Conservation (phyloP, 306 rosid genomes). For the Leucaena leucocephala region DNA sequence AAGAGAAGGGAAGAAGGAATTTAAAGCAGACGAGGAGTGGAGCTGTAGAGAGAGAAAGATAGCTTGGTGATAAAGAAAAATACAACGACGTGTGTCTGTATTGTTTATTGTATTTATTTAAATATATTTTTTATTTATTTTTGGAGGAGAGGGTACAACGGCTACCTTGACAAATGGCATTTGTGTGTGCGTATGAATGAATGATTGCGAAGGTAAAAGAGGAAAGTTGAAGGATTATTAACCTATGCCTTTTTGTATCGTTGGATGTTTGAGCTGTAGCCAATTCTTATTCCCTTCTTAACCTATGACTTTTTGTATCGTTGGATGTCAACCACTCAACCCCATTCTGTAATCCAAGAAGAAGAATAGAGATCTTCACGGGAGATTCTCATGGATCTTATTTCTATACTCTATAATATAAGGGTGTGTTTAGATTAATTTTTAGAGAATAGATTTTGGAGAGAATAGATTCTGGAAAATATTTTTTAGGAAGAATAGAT, state of each 20-base stretch:
- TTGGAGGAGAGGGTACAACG: slow-evolving; percentile 19
- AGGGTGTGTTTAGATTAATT: too few relatives aligned
- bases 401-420: too few relatives aligned
- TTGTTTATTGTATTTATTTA: not conserved
- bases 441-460: too few relatives aligned
- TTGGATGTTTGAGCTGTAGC: slow-evolving; percentile 11
- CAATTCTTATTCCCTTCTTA: not conserved
- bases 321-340: not conserved
- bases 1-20: slow-evolving; percentile 2
- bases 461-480: too few relatives aligned
- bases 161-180: slow-evolving; percentile 4
- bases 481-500: too few relatives aligned
- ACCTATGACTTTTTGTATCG: not conserved
- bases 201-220: not conserved
- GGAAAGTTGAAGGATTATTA: not conserved
- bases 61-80: slow-evolving; percentile 48
- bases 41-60: slow-evolving; percentile 27
- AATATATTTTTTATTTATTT: not conserved
- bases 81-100: not conserved
- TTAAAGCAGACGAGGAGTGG: not conserved
- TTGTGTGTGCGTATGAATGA: not conserved
- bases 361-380: too few relatives aligned
- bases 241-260: not conserved
- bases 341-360: too few relatives aligned
- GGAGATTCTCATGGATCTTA: too few relatives aligned